These are phyloP conservation scores for Flagelloscypha sp. DNA, from an alignment of 768 basidiomycete genomes.

Conservation along the genomic window DNA sequence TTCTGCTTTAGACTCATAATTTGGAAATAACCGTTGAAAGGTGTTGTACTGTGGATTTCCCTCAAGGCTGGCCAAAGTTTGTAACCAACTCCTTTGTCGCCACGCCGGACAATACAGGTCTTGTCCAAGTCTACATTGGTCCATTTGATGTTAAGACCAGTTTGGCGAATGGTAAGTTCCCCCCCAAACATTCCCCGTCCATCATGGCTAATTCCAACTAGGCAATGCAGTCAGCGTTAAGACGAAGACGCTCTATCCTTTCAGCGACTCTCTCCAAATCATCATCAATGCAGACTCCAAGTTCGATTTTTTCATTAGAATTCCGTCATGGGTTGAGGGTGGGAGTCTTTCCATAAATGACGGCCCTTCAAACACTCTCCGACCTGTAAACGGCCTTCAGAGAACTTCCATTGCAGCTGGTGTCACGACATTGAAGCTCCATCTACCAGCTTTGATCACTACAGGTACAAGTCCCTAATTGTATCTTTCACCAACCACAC, in stretches of 20 bases:
- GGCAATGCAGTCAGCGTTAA: constrained; percentile 35
- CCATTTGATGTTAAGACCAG: constrained; percentile 35
- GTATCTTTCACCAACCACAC: background rate
- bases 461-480: constrained; percentile 32
- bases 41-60: constrained; percentile 46
- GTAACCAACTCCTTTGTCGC: constrained; percentile 43
- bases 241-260: constrained; percentile 43
- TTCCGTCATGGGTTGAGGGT: constrained; percentile 40
- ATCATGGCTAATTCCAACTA: constrained; percentile 9
- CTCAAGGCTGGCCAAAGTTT: constrained; percentile 50
- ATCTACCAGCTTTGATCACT: constrained; percentile 39
- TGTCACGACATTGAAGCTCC: constrained; percentile 34
- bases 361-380: constrained; percentile 24
- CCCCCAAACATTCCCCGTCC: too few species aligned
- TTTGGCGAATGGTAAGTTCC: constrained; percentile 26
- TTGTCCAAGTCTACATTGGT: constrained; percentile 42
- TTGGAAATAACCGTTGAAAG: constrained; percentile 12
- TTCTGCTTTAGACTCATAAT: background rate
- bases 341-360: constrained; percentile 37
- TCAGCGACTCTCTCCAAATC: constrained; percentile 40
- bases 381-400: constrained; percentile 37
- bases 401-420: constrained; percentile 31
- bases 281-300: constrained; percentile 33
- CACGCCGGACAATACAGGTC: constrained; percentile 34
- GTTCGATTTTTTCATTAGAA: constrained; percentile 41